These are phyloP conservation scores for Chondrostereum purpureum DNA, from an alignment of 1,284 basidiomycete genomes.

Conservation along the genomic window DNA sequence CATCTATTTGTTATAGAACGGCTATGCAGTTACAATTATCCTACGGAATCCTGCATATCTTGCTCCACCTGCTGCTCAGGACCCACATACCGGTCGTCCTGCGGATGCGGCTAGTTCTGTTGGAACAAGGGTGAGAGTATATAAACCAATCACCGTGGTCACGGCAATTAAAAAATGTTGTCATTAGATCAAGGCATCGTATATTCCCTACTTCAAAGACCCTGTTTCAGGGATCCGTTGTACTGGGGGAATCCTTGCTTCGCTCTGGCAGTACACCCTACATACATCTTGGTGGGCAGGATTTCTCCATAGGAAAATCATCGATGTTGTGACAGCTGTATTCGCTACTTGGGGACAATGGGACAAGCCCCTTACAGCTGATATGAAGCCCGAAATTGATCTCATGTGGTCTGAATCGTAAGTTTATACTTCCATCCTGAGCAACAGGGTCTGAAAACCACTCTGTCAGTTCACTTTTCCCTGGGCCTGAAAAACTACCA, in stretches of 20 bases:
- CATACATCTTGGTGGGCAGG: slow-evolving; percentile 1
- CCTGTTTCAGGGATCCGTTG: slow-evolving; percentile 1
- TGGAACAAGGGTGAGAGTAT: not conserved
- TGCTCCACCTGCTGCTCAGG: not conserved
- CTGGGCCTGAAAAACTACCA: not conserved
- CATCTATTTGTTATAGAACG: not conserved
- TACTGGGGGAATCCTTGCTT: not conserved
- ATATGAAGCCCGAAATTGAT: slow-evolving; percentile 2
- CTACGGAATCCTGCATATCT: slow-evolving; percentile 2
- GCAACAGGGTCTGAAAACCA: too few species aligned
- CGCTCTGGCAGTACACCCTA: not conserved
- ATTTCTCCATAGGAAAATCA: slow-evolving; percentile 2
- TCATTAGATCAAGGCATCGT: slow-evolving; percentile 1
- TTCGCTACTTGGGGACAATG: slow-evolving; percentile 3
- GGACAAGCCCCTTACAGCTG: not conserved
- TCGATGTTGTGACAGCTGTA: not conserved
- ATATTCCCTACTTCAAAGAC: slow-evolving; percentile 3
- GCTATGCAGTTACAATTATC: not conserved
- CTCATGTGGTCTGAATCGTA: slow-evolving; percentile 5
- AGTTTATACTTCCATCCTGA: not conserved
- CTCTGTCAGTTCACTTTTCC: not conserved
- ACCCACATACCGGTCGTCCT: not conserved
- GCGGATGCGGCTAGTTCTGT: slow-evolving; percentile 1
- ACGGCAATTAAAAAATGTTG: not conserved
- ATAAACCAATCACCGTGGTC: not conserved